phyloP scores from a whole-genome alignment of 2,329 filamentous ascomycete genomes.

The Beauveria scarabaeidicola region DNA sequence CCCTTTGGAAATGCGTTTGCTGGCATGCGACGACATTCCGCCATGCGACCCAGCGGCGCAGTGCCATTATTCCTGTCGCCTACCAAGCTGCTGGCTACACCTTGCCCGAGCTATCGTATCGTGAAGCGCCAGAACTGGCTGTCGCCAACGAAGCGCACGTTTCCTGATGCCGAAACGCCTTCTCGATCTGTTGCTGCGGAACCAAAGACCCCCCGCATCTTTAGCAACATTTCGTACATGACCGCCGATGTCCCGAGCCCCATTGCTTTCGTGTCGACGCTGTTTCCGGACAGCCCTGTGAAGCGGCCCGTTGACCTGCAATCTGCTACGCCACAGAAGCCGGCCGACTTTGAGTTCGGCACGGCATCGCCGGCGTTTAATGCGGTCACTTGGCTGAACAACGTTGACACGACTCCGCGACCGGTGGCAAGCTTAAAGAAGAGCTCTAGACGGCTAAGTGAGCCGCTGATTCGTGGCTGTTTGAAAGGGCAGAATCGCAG shows the following conservation, averaged over 20 bases:
- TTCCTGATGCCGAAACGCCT: not conserved
- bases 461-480: conserved; percentile 24
- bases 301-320: conserved; percentile 1
- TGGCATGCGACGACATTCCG: conserved; percentile 5
- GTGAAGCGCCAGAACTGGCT: not conserved
- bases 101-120: not conserved
- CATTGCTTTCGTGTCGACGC: not conserved
- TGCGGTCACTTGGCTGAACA: conserved; percentile 21
- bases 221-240: not conserved
- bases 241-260: conserved; percentile 4
- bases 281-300: conserved; percentile 3
- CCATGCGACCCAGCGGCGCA: not conserved
- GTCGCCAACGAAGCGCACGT: not conserved
- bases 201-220: conserved; percentile 2
- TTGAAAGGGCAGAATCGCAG: conserved; percentile 19
- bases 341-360: conserved; percentile 21
- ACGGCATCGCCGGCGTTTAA: conserved; percentile 20
- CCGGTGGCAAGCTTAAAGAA: conserved; percentile 18
- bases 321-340: conserved; percentile 11
- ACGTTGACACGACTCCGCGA: conserved; percentile 15
- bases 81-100: not conserved
- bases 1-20: conserved; percentile 5
- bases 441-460: conserved; percentile 24
- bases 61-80: not conserved
- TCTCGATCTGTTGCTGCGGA: not conserved